A percentile compares a stretch with the other conserved stretches of the same genome.
Conservation (phyloP, 2,329 filamentous ascomycete species). For the Cryoendolithus antarcticus region DNA sequence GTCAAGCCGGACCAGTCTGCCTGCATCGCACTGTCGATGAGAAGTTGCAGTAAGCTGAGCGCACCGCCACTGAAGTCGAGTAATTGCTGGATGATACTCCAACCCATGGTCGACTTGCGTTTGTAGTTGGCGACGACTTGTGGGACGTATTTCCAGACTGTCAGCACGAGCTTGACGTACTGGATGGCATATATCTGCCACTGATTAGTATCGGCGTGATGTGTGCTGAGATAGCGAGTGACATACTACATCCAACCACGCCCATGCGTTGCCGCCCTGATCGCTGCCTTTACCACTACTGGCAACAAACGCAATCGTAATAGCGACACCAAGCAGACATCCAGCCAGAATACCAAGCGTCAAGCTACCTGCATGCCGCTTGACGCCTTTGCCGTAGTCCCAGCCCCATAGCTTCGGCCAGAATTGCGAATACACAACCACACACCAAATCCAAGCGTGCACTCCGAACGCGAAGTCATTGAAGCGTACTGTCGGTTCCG, state of each 20-base stretch:
- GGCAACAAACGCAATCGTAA: conserved; percentile 36
- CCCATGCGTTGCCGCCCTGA: conserved; percentile 40
- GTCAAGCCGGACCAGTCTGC: conserved; percentile 82
- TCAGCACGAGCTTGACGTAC: conserved; percentile 81
- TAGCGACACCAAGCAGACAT: conserved; percentile 38
- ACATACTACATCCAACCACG: conserved; percentile 52
- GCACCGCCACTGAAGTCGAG: conserved; percentile 73
- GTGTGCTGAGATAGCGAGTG: background rate
- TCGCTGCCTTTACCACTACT: conserved; percentile 29
- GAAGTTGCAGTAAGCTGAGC: conserved; percentile 67
- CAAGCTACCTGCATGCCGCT: conserved; percentile 3
- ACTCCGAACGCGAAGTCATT: conserved; percentile 85
- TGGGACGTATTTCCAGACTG: conserved; percentile 84
- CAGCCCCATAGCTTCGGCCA: conserved; percentile 65
- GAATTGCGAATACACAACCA: conserved; percentile 68
- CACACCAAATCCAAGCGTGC: conserved; percentile 63
- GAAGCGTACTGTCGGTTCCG: conserved; percentile 70
- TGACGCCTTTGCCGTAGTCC: conserved; percentile 19
- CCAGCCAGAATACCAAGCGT: conserved; percentile 4
- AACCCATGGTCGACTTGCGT: conserved; percentile 74
- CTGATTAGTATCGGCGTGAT: background rate
- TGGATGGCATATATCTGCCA: conserved; percentile 54
- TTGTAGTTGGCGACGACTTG: conserved; percentile 74
- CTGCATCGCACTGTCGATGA: conserved; percentile 74
- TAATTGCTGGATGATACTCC: conserved; percentile 75